phyloP scores from a whole-genome alignment of 768 basidiomycete species.

The Kwoniella bestiolae region DNA sequence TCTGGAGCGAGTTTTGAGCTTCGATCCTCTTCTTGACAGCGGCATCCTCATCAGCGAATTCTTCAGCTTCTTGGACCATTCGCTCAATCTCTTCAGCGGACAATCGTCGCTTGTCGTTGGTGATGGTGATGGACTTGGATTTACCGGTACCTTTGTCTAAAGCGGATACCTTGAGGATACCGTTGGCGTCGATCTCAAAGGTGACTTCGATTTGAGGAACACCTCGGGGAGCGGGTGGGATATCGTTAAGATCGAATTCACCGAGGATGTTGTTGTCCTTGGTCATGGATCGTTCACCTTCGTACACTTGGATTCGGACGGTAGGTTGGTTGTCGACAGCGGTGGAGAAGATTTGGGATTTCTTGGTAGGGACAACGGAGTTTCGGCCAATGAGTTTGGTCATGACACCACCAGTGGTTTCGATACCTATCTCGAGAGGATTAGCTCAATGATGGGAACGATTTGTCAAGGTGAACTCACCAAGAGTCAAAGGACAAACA shows the following conservation, averaged over 20 bases:
- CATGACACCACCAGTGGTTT: slow-evolving; percentile 99
- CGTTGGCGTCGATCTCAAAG: slow-evolving; percentile 81
- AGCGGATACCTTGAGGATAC: slow-evolving; percentile 93
- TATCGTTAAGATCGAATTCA: slow-evolving; percentile 96
- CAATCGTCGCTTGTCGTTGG: slow-evolving; percentile 86
- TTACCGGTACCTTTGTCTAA: slow-evolving; percentile 97
- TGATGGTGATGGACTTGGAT: slow-evolving; percentile 62
- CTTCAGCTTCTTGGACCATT: slow-evolving; percentile 94
- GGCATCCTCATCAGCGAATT: slow-evolving; percentile 62
- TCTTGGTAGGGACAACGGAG: slow-evolving; percentile 57
- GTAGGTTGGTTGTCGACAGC: slow-evolving; percentile 59
- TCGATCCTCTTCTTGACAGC: slow-evolving; percentile 61
- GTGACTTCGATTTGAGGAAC: slow-evolving; percentile 97
- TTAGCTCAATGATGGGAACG: not conserved
- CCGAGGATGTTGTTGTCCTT: slow-evolving; percentile 99
- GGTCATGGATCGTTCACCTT: slow-evolving; percentile 97
- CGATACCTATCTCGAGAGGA: slow-evolving; percentile 84
- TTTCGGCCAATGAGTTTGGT: slow-evolving; percentile 76
- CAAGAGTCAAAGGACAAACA: slow-evolving; percentile 68
- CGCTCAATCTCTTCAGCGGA: slow-evolving; percentile 98
- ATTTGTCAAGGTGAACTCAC: slow-evolving; percentile 22
- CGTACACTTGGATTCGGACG: slow-evolving; percentile 61
- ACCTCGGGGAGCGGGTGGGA: slow-evolving; percentile 95
- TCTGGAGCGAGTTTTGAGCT: slow-evolving; percentile 57
- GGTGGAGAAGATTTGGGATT: slow-evolving; percentile 59